phyloP scores from a whole-genome alignment of 1,284 basidiomycete genomes.

The Pyrrhoderma noxium region DNA sequence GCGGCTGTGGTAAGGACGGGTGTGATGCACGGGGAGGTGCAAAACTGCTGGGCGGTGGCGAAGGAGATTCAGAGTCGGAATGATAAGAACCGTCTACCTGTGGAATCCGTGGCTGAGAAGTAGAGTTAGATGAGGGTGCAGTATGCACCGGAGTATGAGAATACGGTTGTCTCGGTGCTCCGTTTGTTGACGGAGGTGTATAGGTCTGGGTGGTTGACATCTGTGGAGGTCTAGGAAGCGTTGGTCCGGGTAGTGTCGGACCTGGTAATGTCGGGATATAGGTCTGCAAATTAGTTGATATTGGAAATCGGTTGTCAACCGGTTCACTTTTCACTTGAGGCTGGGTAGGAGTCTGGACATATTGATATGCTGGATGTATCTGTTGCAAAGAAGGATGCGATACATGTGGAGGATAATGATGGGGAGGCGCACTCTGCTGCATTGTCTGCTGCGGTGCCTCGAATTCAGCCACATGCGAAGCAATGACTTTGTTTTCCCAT shows the following conservation, averaged over 20 bases:
- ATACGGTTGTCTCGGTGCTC: conserved; percentile 23
- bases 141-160: conserved; percentile 20
- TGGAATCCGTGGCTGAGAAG: conserved; percentile 43
- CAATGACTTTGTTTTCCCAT: conserved; percentile 92
- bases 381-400: conserved; percentile 35
- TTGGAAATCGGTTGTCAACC: conserved; percentile 54
- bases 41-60: conserved; percentile 49
- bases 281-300: conserved; percentile 35
- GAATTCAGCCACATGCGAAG: conserved; percentile 91
- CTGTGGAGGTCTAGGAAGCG: conserved; percentile 2
- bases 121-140: conserved; percentile 17
- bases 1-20: conserved; percentile 50
- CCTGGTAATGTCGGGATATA: conserved; percentile 62
- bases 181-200: neutral
- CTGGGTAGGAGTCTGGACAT: conserved; percentile 25
- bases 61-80: conserved; percentile 54
- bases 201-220: neutral
- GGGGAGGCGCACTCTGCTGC: conserved; percentile 24
- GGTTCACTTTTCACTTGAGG: conserved; percentile 61
- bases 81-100: conserved; percentile 55
- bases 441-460: conserved; percentile 41
- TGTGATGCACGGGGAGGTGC: conserved; percentile 59
- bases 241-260: conserved; percentile 28
- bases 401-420: conserved; percentile 38
- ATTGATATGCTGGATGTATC: conserved; percentile 31